These are phyloP conservation scores for Sporothrix globosa DNA, from an alignment of 2,329 filamentous ascomycete genomes.

Conservation along the genomic window DNA sequence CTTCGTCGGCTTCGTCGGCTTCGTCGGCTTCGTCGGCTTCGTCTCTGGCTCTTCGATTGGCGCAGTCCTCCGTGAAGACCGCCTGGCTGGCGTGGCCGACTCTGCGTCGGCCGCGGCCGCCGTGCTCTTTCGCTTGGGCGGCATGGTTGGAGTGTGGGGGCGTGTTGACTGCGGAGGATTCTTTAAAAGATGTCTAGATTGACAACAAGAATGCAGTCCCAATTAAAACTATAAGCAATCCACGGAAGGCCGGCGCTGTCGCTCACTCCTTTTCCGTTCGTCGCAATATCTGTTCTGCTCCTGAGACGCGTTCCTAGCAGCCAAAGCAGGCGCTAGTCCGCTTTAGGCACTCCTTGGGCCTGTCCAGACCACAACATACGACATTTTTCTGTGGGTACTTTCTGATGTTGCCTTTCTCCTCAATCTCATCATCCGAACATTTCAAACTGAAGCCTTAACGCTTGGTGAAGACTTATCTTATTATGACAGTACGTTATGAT, in stretches of 20 bases:
- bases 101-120: not conserved
- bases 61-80: not conserved
- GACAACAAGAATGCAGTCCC: not conserved
- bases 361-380: not conserved
- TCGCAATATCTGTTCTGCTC: not conserved
- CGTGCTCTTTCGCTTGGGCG: constrained; percentile 10
- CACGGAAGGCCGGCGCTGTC: no score
- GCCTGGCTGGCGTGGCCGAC: not conserved
- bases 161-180: not conserved
- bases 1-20: not conserved
- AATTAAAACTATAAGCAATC: no score
- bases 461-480: no score
- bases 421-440: not conserved
- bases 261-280: not conserved
- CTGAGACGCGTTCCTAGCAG: constrained; percentile 15
- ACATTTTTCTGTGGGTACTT: not conserved
- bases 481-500: no score
- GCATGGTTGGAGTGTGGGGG: not conserved
- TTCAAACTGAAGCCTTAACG: not conserved
- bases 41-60: not conserved
- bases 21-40: not conserved
- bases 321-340: not conserved
- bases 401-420: not conserved
- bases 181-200: not conserved
- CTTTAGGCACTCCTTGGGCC: not conserved